These are phyloP conservation scores for Stipa capillata DNA, from an alignment of 176 grass and related monocot genomes.

Conservation along the genomic window DNA sequence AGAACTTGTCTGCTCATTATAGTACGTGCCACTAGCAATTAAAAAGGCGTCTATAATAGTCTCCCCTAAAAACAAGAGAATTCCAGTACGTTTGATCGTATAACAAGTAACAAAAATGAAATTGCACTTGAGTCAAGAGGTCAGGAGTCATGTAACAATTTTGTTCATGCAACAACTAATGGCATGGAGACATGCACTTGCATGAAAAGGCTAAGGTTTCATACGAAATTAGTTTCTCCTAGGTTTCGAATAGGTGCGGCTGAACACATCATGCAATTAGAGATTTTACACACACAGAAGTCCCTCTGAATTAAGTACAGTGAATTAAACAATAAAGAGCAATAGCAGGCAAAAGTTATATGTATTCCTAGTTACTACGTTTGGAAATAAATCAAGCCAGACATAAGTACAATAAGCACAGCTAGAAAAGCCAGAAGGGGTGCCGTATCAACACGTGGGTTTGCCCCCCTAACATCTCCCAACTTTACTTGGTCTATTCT, in stretches of 20 bases:
- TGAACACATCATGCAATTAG: neutral
- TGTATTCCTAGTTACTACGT: neutral
- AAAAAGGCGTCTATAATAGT: neutral
- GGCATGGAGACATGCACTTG: no score
- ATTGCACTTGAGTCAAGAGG: neutral
- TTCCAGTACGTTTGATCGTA: neutral
- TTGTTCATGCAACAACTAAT: no score
- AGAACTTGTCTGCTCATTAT: neutral
- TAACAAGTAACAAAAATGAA: neutral
- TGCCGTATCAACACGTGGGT: neutral
- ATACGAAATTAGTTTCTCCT: neutral
- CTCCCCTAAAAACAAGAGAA: neutral
- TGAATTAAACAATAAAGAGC: neutral
- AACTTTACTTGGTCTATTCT: neutral
- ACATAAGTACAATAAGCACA: neutral
- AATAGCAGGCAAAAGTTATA: neutral
- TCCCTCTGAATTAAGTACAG: neutral
- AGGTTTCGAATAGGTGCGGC: neutral
- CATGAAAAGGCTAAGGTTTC: no score
- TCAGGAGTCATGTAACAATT: no score
- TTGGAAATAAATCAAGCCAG: neutral
- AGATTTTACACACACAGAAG: neutral
- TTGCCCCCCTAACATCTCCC: constrained; percentile 7
- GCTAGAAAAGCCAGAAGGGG: neutral
- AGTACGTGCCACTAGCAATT: neutral